phyloP scores from a whole-genome alignment of 495 filamentous ascomycete genomes.

The Penicillium desertorum region DNA sequence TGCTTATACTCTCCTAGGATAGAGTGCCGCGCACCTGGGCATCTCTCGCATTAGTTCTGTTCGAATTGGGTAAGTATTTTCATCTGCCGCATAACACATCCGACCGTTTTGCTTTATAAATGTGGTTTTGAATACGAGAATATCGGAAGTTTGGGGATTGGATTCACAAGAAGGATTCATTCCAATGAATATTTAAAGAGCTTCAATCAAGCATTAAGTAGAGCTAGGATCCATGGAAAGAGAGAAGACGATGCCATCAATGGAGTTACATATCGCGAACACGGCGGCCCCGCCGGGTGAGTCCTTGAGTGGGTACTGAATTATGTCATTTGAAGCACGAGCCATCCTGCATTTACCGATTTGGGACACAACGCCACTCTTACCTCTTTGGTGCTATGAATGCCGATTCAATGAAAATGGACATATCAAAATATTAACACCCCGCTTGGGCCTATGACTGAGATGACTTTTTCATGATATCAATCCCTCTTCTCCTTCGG shows the following conservation, averaged over 20 bases:
- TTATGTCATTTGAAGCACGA: conserved; percentile 19
- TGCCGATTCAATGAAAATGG: not conserved
- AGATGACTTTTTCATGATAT: not conserved
- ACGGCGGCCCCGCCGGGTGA: no score
- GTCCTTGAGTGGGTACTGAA: not conserved
- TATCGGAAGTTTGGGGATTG: not conserved
- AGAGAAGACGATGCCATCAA: not conserved
- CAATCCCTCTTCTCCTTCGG: not conserved
- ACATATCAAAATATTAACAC: not conserved
- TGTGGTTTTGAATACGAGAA: not conserved
- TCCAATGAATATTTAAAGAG: no score
- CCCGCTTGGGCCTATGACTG: not conserved
- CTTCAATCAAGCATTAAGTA: no score
- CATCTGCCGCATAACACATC: not conserved
- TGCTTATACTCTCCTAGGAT: not conserved
- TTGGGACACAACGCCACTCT: conserved; percentile 12
- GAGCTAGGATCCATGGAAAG: no score
- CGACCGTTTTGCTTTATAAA: not conserved
- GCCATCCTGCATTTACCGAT: conserved; percentile 24
- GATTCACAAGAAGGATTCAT: no score
- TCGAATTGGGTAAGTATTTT: not conserved
- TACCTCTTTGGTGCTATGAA: not conserved
- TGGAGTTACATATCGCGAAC: not conserved
- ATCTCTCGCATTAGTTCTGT: not conserved
- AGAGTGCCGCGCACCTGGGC: not conserved